A percentile compares a stretch with the other conserved stretches of the same genome.
Evolutionary conservation across 768 basidiomycete species (phyloP).

Genomic region (Mycena haematopus): DNA sequence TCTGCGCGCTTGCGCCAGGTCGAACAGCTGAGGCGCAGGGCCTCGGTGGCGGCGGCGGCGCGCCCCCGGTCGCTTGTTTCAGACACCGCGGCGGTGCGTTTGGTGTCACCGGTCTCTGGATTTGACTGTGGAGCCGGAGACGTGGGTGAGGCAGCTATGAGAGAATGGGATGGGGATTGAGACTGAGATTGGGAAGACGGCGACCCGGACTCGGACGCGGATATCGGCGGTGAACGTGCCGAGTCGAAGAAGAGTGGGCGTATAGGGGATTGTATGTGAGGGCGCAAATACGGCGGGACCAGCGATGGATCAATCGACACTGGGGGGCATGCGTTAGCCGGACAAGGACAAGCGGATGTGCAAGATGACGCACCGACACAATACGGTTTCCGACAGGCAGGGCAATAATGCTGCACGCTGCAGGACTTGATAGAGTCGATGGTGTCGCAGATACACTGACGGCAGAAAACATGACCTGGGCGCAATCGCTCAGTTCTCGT

Average conservation of each 20-base stretch:
- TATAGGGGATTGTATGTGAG: conserved; percentile 19
- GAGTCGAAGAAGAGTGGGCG: conserved; percentile 20
- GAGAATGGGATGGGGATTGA: not conserved
- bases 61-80: conserved; percentile 2
- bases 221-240: not conserved
- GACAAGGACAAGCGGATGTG: no score
- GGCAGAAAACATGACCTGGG: conserved; percentile 24
- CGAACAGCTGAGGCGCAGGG: conserved; percentile 11
- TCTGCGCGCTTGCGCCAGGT: conserved; percentile 26
- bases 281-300: conserved; percentile 22
- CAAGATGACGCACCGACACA: conserved; percentile 11
- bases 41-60: conserved; percentile 2
- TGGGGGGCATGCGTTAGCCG: not conserved
- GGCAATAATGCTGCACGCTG: conserved; percentile 22
- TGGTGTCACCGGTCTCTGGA: not conserved
- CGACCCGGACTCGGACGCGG: not conserved
- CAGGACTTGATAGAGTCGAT: conserved; percentile 13
- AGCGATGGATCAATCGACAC: conserved; percentile 21
- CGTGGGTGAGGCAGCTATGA: not conserved
- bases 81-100: not conserved
- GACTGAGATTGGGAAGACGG: not conserved
- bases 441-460: conserved; percentile 17
- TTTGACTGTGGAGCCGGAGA: not conserved
- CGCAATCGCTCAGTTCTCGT: no score
- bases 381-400: conserved; percentile 15